These are phyloP conservation scores for Fusarium armeniacum DNA, from an alignment of 2,329 filamentous ascomycete species.

Conservation along the genomic window DNA sequence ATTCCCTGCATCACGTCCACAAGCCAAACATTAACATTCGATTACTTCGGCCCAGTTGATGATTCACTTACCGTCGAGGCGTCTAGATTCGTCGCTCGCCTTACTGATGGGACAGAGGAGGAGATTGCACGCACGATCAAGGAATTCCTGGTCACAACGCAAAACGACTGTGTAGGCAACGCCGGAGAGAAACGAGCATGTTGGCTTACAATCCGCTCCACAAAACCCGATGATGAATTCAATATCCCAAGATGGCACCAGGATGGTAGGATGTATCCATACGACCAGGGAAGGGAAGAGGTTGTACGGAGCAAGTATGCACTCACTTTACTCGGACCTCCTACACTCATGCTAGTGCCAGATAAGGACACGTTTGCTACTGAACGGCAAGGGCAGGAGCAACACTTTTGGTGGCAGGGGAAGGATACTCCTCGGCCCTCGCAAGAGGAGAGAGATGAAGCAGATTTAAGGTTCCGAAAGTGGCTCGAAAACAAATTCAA, in stretches of 20 bases:
- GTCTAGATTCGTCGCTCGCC: neutral
- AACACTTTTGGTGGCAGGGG: neutral
- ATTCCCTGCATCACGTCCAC: conserved; percentile 1
- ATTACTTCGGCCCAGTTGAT: neutral
- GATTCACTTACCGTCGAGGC: accelerated
- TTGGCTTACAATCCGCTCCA: conserved; percentile 5
- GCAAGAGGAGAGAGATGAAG: neutral
- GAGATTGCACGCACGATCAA: neutral
- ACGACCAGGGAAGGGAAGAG: neutral
- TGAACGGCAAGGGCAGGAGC: neutral
- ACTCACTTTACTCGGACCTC: neutral
- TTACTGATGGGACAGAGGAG: neutral
- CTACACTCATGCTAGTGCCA: conserved; percentile 1
- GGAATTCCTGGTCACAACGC: neutral
- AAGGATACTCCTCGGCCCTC: neutral
- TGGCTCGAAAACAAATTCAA: neutral
- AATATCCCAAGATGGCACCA: conserved; percentile 1
- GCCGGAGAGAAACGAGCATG: neutral
- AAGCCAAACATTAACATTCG: neutral
- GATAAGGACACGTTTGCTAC: neutral
- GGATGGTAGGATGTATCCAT: neutral
- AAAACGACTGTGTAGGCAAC: neutral
- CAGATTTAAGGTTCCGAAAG: neutral
- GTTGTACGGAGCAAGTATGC: conserved; percentile 7
- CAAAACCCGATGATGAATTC: neutral